Base-by-base conservation (phyloP, 768 basidiomycete genomes). In the Lactifluus piperatus region DNA sequence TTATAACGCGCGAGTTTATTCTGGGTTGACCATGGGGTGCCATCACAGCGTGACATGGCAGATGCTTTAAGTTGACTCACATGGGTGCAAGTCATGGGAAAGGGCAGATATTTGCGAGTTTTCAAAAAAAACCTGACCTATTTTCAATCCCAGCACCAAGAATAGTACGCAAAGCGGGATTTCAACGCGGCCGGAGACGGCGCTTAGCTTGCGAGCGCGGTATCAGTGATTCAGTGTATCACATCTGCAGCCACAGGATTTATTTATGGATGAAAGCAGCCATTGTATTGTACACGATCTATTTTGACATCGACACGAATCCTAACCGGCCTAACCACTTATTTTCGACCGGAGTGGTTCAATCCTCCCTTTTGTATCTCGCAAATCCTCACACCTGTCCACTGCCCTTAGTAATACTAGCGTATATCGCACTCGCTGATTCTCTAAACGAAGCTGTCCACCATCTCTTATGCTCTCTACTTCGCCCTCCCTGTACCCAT, bases 251-350 rank as follows among this genome's bases (percentile, higher is more conserved):
- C 27, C 50, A 51, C 54, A 32, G 54, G 44, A 61, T 61, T 56
- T n/a, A n/a, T n/a, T n/a, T 56, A 60, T 54, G 58, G 62, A 46
- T 32, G 48, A 51, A 47, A 51, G 58, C 52, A 54, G 52, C 58
- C n/a, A n/a, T n/a, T n/a, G n/a, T n/a, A 55, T 55, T 63, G 62
- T 61, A 63, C 49, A 61, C 30, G 44, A 63, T 60, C 55, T 61
- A 61, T 46, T 54, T 30, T 61, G 34, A 27, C 54, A 55, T 54
- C 48, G 44, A 45, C 58, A 46, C 49, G 58, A 56, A 56, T 9
- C 50, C 36, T 30, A 56, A 39, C 32, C 13, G n/a, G n/a, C n/a
- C n/a, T n/a, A n/a, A n/a, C n/a, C n/a, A n/a, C 43, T 51, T 29
- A 47, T 50, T 47, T 45, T 43, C 45, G 43, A 56, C 34, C 22